phyloP scores from a whole-genome alignment of 495 filamentous ascomycete species.

The Penicillium coffeae region DNA sequence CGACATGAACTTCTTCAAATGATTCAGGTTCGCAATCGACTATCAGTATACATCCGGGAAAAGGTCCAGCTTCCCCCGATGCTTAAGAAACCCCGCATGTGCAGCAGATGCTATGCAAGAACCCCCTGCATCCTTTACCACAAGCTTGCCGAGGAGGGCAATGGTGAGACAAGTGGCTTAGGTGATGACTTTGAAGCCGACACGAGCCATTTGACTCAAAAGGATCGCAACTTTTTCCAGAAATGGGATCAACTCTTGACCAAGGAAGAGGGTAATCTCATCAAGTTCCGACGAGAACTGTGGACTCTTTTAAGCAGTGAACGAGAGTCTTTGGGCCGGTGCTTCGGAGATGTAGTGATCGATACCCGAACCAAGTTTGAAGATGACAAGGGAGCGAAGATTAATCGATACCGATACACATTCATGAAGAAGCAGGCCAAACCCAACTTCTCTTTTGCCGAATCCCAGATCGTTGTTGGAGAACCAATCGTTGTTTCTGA shows the following conservation, averaged over 20 bases:
- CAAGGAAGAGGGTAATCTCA: constrained; percentile 85
- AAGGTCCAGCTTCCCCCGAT: constrained; percentile 77
- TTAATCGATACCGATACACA: constrained; percentile 84
- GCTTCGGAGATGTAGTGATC: constrained; percentile 70
- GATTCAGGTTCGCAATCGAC: constrained; percentile 90
- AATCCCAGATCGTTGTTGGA: constrained; percentile 84
- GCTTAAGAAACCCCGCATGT: constrained; percentile 72
- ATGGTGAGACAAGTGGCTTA: constrained; percentile 72
- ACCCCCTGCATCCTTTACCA: constrained; percentile 90
- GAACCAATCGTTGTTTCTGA: constrained; percentile 97
- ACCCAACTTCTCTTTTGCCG: constrained; percentile 71
- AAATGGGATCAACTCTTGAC: constrained; percentile 94
- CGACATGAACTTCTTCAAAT: constrained; percentile 86
- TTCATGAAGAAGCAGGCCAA: constrained; percentile 62
- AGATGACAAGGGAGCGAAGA: constrained; percentile 64
- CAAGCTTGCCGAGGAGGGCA: constrained; percentile 80
- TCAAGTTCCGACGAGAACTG: constrained; percentile 79
- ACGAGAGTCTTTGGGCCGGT: constrained; percentile 79
- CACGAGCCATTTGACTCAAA: constrained; percentile 66
- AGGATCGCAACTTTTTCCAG: constrained; percentile 76
- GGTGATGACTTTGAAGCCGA: constrained; percentile 71
- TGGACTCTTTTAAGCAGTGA: constrained; percentile 93
- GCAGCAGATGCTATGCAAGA: constrained; percentile 82
- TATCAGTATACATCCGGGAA: constrained; percentile 80
- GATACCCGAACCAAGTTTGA: constrained; percentile 70